A percentile compares a stretch with the other conserved stretches of the same genome.
phyloP scores from a whole-genome alignment of 257 asterid species.

The Solanum medicagineum region DNA sequence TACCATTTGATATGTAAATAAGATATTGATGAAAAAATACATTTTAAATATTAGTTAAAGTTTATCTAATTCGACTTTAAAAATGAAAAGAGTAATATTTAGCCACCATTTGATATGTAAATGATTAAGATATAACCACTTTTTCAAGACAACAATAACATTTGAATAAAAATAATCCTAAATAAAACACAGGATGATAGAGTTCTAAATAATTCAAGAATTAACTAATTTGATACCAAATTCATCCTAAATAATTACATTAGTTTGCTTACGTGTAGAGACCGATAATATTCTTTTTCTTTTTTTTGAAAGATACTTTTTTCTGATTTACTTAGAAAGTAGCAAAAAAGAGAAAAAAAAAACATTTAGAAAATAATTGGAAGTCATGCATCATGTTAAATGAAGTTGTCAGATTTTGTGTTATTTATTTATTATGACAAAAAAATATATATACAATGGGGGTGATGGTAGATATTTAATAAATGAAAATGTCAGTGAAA shows the following conservation, averaged over 20 bases:
- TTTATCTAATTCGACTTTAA: too few species aligned
- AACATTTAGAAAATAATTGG: neutral
- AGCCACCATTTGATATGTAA: too few species aligned
- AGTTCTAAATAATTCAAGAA: too few species aligned
- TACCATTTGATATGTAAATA: too few species aligned
- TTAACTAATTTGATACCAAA: neutral
- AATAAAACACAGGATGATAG: too few species aligned
- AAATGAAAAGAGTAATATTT: too few species aligned
- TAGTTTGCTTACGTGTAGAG: neutral
- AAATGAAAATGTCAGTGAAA: neutral
- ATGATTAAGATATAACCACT: too few species aligned
- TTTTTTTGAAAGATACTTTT: neutral
- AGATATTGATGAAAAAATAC: too few species aligned
- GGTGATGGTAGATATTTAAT: neutral
- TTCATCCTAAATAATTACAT: neutral
- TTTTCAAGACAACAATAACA: too few species aligned
- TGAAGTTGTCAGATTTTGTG: neutral
- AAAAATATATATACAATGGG: neutral
- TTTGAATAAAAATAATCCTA: too few species aligned
- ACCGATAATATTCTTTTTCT: neutral
- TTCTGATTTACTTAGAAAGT: neutral
- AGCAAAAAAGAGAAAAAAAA: neutral
- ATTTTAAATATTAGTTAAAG: too few species aligned
- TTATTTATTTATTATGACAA: too few species aligned
- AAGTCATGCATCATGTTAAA: neutral